These are phyloP conservation scores for Schoenoplectus tabernaemontani DNA, from an alignment of 202 grass and related monocot species.

Conservation along the genomic window DNA sequence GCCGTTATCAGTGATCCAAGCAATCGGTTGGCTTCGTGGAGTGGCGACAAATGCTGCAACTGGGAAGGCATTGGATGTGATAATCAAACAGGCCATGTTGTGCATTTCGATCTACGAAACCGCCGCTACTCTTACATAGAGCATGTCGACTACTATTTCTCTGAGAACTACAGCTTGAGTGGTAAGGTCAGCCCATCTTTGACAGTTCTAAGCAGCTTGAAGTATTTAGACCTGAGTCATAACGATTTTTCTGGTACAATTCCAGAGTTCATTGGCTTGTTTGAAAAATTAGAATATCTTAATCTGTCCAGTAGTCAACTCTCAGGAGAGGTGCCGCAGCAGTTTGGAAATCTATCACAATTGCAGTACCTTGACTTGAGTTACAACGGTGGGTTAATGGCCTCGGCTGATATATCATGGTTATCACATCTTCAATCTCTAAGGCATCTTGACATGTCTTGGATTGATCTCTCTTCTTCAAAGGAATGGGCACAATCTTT, in stretches of 20 bases:
- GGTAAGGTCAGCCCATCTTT: background rate
- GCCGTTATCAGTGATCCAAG: background rate
- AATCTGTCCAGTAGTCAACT: background rate
- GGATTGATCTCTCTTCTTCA: background rate
- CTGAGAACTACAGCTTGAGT: background rate
- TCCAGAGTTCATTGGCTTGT: background rate
- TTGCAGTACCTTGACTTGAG: background rate
- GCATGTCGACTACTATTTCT: no score
- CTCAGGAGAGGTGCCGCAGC: background rate
- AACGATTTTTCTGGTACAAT: background rate
- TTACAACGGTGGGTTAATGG: no score
- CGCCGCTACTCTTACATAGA: background rate
- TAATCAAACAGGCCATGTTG: slow-evolving; percentile 8
- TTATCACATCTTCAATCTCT: background rate
- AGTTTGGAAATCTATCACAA: background rate
- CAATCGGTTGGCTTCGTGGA: slow-evolving; percentile 4
- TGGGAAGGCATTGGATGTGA: slow-evolving; percentile 5
- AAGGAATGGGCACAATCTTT: background rate
- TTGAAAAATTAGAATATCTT: slow-evolving; percentile 21
- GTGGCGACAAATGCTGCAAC: slow-evolving; percentile 1
- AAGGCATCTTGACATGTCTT: background rate
- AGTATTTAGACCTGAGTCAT: slow-evolving; percentile 20
- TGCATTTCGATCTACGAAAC: background rate
- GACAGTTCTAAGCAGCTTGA: background rate
- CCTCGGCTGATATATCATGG: background rate